These are phyloP conservation scores for Byssochlamys sp. DNA, from an alignment of 2,329 filamentous ascomycete genomes.

Conservation along the genomic window DNA sequence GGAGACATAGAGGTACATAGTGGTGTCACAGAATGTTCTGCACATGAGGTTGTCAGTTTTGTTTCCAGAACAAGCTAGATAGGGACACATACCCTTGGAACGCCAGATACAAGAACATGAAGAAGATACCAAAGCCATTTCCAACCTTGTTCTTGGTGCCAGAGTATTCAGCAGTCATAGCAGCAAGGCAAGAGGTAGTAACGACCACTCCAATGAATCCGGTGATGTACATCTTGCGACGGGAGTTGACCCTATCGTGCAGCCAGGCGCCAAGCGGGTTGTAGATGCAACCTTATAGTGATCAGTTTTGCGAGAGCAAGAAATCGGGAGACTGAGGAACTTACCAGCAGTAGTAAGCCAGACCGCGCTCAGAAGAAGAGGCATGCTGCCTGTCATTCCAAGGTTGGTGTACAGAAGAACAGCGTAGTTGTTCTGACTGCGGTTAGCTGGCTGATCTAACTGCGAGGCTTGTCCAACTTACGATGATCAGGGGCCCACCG, in stretches of 20 bases:
- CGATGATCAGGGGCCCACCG: conserved; percentile 44
- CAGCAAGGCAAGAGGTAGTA: conserved; percentile 31
- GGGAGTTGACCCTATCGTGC: conserved; percentile 27
- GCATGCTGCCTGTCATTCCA: conserved; percentile 34
- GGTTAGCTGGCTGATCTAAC: neutral
- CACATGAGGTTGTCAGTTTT: conserved; percentile 4
- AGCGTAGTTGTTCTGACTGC: conserved; percentile 37
- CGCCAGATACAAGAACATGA: conserved; percentile 39
- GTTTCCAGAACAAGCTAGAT: neutral
- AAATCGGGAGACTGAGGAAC: conserved; percentile 10
- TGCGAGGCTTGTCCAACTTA: conserved; percentile 18
- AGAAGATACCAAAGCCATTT: conserved; percentile 33
- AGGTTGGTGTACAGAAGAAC: conserved; percentile 37
- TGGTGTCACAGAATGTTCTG: conserved; percentile 39
- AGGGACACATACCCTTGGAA: conserved; percentile 35
- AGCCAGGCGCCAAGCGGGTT: conserved; percentile 29
- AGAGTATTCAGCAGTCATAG: conserved; percentile 29
- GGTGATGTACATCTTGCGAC: conserved; percentile 34
- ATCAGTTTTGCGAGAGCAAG: conserved; percentile 10
- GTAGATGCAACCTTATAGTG: conserved; percentile 29
- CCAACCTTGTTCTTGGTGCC: conserved; percentile 33
- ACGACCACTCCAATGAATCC: conserved; percentile 34
- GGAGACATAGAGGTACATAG: conserved; percentile 38
- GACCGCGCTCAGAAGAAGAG: conserved; percentile 35
- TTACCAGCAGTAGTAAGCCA: conserved; percentile 40